Evolutionary conservation across 2,329 filamentous ascomycete genomes (phyloP), one percentile per base, ranked within the genome.

Genomic region (Teratosphaeria pseudoeucalypti): DNA sequence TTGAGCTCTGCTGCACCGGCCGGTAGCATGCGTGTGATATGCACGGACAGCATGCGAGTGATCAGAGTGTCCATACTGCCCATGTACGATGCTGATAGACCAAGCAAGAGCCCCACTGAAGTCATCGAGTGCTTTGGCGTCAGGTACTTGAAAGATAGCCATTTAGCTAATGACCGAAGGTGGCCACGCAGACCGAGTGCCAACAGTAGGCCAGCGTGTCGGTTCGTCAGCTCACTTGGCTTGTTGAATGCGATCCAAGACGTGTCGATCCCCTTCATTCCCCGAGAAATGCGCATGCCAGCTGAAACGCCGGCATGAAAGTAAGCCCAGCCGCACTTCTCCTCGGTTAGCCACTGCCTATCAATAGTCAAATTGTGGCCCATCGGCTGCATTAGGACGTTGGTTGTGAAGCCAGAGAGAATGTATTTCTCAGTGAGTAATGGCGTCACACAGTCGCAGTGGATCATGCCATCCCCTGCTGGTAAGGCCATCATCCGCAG

Each of bases 171-270:
- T 7, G 85, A 88, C 66, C 90, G 94, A n/a, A 99, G 78, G 75
- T 99, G 95, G 0, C 94, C 95, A 67, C 96, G 96, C 27, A 99
- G 78, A 3, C 94, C 94, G 4, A 99, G 80, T 4, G 91, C 94
- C 0, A 99, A 80, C 52, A 99, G 76, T 64, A 99, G 94, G 0
- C 94, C 94, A 34, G 94, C 95, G 72, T 99, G 94, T n/a, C 94
- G 84, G 70, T 97, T 96, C 63, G 88, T 96, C 14, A 96, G 81
- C 57, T 99, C 94, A 43, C 85, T 82, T 0, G 94, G 92, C 71
- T 96, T 96, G 77, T 99, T 99, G 80, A 95, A 99, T 37, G 96
- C 82, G 65, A 99, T 96, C 95, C 95, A 99, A 0, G 92, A 97
- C 0, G 92, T 96, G 70, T 99, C 94, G 63, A 99, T 97, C 3